Evolutionary conservation across 2,329 filamentous ascomycete species (phyloP), one percentile per base, ranked within the genome.

Genomic region (Xenosphaeropsis pyriputrescens): DNA sequence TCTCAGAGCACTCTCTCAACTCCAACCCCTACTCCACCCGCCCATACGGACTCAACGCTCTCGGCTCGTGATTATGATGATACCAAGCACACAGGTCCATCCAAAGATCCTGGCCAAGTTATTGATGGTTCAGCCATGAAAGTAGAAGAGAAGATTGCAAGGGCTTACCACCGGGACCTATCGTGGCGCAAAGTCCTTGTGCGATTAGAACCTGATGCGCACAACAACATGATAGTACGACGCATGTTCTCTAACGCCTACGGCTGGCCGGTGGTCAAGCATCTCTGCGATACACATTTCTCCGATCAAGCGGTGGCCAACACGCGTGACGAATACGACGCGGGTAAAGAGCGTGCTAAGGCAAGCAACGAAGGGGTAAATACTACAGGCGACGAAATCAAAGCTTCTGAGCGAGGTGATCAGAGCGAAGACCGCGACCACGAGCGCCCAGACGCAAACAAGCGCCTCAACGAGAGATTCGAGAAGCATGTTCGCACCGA

Each of bases 141-240:
- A 44, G 86, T 96, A 1, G 91, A 98, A 57, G 91, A 98, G 57
- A 96, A 95, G 60, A 98, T 98, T 47, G 91, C 91, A 2, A 75
- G 91, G 34, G 91, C 86, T 12, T 98, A 98, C 60, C 91, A 98
- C 57, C 76, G 78, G 11, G 85, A 85, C 45, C 62, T 98, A 15
- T 84, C 85, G 2, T 98, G 91, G 91, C 82, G 91, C 34, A 98
- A 98, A 56, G 91, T 98, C 1, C 72, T 98, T 4, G 91, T 98
- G 12, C 82, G 91, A 38, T 68, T 98, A 2, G 89, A 98, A 55
- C 91, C 91, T 0, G 91, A 98, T 58, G 91, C 91, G 0, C 91
- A 98, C 62, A 98, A 98, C 60, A 98, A 98, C 57, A 93, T 98
- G 47, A 81, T 96, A 42, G 91, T 98, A 17, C 80, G 91, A 13